These are phyloP conservation scores for Taiozyma sp. DNA, from an alignment of 1,139 yeast species.

Conservation along the genomic window DNA sequence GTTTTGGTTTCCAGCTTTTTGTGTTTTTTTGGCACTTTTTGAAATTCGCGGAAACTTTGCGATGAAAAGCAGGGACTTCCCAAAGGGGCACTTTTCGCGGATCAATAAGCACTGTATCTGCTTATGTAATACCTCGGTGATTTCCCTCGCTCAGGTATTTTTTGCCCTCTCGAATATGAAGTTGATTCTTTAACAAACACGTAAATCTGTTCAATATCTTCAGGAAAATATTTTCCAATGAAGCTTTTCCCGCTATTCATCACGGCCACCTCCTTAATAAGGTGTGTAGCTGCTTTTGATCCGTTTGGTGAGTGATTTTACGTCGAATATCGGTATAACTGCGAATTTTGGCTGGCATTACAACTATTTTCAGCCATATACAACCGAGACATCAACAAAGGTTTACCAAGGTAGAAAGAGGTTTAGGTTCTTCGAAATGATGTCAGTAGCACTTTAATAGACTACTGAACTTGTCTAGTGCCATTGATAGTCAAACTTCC, in stretches of 20 bases:
- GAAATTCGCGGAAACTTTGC: neutral
- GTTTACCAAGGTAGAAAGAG: neutral
- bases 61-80: neutral
- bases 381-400: neutral
- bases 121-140: neutral
- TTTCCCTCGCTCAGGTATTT: neutral
- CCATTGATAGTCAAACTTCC: neutral
- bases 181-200: neutral
- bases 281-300: slow-evolving; percentile 7
- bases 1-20: neutral
- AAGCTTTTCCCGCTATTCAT: neutral
- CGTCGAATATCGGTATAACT: neutral
- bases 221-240: neutral
- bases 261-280: neutral
- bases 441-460: neutral
- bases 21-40: neutral
- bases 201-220: neutral
- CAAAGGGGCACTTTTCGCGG: neutral
- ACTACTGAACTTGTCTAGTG: neutral
- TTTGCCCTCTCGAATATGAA: too few species aligned
- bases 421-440: neutral
- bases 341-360: neutral
- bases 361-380: neutral
- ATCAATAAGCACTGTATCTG: neutral
- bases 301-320: slow-evolving; percentile 16